Base-by-base conservation (phyloP, 768 basidiomycete genomes). In the Suillus brevipes region DNA sequence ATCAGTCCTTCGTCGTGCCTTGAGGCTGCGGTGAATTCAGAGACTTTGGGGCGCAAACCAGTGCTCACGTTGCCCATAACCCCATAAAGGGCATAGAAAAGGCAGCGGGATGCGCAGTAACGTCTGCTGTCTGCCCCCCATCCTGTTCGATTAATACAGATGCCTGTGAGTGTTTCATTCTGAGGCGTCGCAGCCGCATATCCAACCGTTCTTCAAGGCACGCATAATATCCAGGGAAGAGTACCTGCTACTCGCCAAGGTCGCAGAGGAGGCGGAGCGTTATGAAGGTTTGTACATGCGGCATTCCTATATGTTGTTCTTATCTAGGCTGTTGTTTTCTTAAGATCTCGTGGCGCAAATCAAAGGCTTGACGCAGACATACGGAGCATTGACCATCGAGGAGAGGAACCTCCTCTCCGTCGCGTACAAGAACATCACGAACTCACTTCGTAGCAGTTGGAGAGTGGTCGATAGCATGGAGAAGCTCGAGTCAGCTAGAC, bases 341-440 rank as follows among this genome's bases (percentile, higher is more conserved):
- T 72, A 79, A 91, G 90, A 94, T 74, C 89, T 92, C 68, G 87
- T 93, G 68, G 78, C 83, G 65, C 89, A 91, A 78, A 88, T 94
- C 80, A 94, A 93, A 82, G 77, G 80, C 49, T 85, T 94, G 67
- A 85, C 89, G 75, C 83, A 85, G 62, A 81, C 85, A 55, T 86
- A 86, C 69, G 87, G 88, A 69, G 84, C 87, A 64, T 84, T 94
- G 67, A 87, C 88, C 58, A 84, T 90, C 68, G 93, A 95, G 74
- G 93, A 95, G 79, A 90, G 94, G 71, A 95, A 92, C 77, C 83
- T 95, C 42, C 85, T 95, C 64, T 95, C 93, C 4, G 86, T 94
- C 66, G 93, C 94, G 34, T 95, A 93, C 82, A 96, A 95, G 84
- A 94, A 94, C 76, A 81, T 91, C 68, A 96, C 92, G 23, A 92